These are phyloP conservation scores for Colletotrichum agaves DNA, from an alignment of 2,329 filamentous ascomycete species.

Conservation along the genomic window DNA sequence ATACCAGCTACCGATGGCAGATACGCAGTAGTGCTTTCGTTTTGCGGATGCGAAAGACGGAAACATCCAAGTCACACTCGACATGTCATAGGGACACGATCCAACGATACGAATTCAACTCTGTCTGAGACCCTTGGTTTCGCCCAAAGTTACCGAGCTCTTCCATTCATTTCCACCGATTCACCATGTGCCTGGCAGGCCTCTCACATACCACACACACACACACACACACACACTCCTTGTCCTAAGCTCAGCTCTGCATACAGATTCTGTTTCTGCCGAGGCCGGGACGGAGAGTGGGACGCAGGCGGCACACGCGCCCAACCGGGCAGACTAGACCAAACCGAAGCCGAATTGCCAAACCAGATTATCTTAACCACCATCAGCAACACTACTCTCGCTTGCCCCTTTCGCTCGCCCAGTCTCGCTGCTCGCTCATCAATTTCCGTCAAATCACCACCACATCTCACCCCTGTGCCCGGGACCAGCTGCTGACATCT, in stretches of 20 bases:
- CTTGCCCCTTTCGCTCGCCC: neutral
- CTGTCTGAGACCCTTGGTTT: slow-evolving; percentile 30
- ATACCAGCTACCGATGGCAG: neutral
- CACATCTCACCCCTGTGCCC: slow-evolving; percentile 21
- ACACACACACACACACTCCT: neutral
- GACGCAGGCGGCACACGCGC: slow-evolving; percentile 35
- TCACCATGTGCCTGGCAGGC: slow-evolving; percentile 21
- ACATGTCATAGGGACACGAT: slow-evolving; percentile 11
- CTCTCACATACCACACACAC: slow-evolving; percentile 5
- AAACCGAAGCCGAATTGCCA: slow-evolving; percentile 14
- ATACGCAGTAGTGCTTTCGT: neutral
- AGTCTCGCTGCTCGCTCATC: slow-evolving; percentile 15
- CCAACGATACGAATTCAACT: slow-evolving; percentile 20
- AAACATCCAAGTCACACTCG: slow-evolving; percentile 28
- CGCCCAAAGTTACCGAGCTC: slow-evolving; percentile 10
- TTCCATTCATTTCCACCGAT: slow-evolving; percentile 32
- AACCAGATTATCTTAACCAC: slow-evolving; percentile 8
- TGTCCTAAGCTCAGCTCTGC: slow-evolving; percentile 24
- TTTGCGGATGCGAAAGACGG: slow-evolving; percentile 5
- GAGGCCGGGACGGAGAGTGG: slow-evolving; percentile 26
- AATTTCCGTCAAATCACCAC: slow-evolving; percentile 17
- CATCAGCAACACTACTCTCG: slow-evolving; percentile 3
- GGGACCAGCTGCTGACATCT: slow-evolving; percentile 34
- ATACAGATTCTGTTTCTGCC: slow-evolving; percentile 31
- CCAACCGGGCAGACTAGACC: too few species aligned